A percentile compares a stretch with the other conserved stretches of the same genome.
These are phyloP conservation scores for Fagopyrum tataricum DNA, from an alignment of 148 eudicot species.

Conservation along the genomic window DNA sequence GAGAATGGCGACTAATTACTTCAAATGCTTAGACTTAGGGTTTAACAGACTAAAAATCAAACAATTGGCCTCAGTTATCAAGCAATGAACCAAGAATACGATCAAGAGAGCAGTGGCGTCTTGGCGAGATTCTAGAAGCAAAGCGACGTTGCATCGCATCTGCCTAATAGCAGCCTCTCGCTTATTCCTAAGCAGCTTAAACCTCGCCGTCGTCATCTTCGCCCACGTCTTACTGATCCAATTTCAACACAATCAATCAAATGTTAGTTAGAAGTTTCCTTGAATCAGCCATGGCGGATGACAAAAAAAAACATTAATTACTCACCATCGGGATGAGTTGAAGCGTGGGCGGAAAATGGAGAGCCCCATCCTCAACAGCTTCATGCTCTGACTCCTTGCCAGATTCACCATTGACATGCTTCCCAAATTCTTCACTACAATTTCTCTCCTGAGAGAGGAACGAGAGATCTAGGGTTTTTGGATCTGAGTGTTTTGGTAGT, in stretches of 20 bases:
- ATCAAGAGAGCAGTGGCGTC: slow-evolving; percentile 58
- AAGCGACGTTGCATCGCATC: slow-evolving; percentile 86
- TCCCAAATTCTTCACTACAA: neutral
- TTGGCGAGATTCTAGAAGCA: slow-evolving; percentile 80
- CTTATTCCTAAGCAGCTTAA: slow-evolving; percentile 86
- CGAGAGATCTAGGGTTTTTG: neutral
- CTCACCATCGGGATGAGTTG: slow-evolving; percentile 79
- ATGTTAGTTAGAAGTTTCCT: neutral
- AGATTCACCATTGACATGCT: slow-evolving; percentile 34
- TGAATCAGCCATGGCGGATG: slow-evolving; percentile 9
- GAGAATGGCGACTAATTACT: neutral
- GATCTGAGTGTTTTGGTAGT: neutral
- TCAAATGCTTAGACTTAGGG: neutral
- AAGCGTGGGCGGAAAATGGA: slow-evolving; percentile 52
- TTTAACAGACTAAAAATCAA: neutral
- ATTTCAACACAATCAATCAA: neutral
- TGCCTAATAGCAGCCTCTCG: slow-evolving; percentile 62
- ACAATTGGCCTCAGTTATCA: neutral
- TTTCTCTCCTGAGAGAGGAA: neutral
- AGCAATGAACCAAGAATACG: neutral
- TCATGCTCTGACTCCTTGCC: slow-evolving; percentile 45
- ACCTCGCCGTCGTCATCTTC: slow-evolving; percentile 79
- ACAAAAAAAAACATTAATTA: neutral
- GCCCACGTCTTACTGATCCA: slow-evolving; percentile 69
- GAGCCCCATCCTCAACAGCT: slow-evolving; percentile 39